Evolutionary conservation across 1,139 yeast species (phyloP), one percentile per base, ranked within the genome.

Genomic region (Nakaseomyces nivariensis): DNA sequence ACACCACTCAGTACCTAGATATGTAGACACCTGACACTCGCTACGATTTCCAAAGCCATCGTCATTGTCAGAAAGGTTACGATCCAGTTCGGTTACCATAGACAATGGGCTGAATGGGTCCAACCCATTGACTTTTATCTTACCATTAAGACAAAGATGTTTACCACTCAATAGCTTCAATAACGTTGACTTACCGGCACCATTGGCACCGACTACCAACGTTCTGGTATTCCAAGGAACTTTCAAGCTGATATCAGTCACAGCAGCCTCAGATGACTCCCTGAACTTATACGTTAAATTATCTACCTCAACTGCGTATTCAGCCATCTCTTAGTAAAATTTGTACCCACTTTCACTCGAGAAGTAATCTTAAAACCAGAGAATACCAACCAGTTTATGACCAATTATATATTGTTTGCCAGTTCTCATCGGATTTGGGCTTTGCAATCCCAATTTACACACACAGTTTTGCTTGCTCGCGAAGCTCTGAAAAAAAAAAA

Each of bases 1-100:
- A 6, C 96, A 96, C 98, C 98, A 92, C 65, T 92, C 98, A 0
- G 97, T 92, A 3, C 98, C 98, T 46, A 92, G 71, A 64, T 92
- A 92, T 0, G 96, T 86, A n/a, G 89, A 78, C 45, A 84, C 84
- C 48, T 59, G 61, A 45, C 56, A 56, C 48, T 74, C 79, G 17
- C 32, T 31, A n/a, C 70, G 58, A 8, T 58, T 58, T 25, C 58
- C 58, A 29, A 63, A 62, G 5, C 57, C 59, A 31, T 56, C 58
- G 37, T 64, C 62, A 42, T 61, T 58, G 9, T 53, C 51, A 45
- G 52, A 37, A 4, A 37, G 46, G 26, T 32, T 32, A 13, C 29
- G 36, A 17, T 33, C 22, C 17, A 31, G 27, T 24, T 31, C 22
- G 8, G 33, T 34, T 5, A 36, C 55, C 54, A 57, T 56, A 8